Conservation (phyloP, 2,329 filamentous ascomycete genomes). For the Colletotrichum camelliae region DNA sequence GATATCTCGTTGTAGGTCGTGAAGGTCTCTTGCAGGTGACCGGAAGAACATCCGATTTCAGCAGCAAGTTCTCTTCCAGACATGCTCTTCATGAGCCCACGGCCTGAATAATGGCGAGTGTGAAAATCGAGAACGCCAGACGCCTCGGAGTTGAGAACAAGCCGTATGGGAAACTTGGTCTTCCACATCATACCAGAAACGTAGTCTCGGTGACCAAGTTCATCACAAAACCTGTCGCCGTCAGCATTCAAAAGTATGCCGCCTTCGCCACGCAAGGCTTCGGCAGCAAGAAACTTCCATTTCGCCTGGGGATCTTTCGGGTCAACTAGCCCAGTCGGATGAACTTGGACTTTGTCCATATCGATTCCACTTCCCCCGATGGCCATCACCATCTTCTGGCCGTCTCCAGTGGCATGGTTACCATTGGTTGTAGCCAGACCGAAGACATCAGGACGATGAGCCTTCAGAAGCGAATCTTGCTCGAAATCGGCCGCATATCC, state of each 20-base stretch:
- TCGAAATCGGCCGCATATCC: slow-evolving; percentile 97
- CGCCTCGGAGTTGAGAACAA: slow-evolving; percentile 97
- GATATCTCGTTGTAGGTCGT: slow-evolving; percentile 93
- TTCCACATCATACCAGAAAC: slow-evolving; percentile 99
- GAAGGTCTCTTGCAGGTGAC: slow-evolving; percentile 90
- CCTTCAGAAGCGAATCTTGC: slow-evolving; percentile 88
- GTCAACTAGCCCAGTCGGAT: slow-evolving; percentile 96
- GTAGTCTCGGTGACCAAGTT: slow-evolving; percentile 98
- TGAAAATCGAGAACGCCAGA: slow-evolving; percentile 99
- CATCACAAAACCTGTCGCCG: slow-evolving; percentile 96
- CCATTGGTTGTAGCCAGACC: slow-evolving; percentile 95
- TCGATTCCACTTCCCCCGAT: slow-evolving; percentile 98
- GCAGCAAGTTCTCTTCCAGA: slow-evolving; percentile 90
- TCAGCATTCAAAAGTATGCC: slow-evolving; percentile 94
- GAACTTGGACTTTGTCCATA: slow-evolving; percentile 99
- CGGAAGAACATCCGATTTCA: slow-evolving; percentile 91
- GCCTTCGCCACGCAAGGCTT: slow-evolving; percentile 97
- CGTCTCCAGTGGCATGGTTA: slow-evolving; percentile 95
- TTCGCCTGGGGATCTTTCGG: slow-evolving; percentile 97
- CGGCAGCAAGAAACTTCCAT: slow-evolving; percentile 99
- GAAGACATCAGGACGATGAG: slow-evolving; percentile 93
- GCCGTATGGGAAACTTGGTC: slow-evolving; percentile 93
- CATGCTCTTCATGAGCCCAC: slow-evolving; percentile 99
- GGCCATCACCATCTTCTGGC: slow-evolving; percentile 99
- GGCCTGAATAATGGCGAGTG: slow-evolving; percentile 98